These are phyloP conservation scores for Thymus mandschuricus DNA, from an alignment of 257 asterid species.

Conservation along the genomic window DNA sequence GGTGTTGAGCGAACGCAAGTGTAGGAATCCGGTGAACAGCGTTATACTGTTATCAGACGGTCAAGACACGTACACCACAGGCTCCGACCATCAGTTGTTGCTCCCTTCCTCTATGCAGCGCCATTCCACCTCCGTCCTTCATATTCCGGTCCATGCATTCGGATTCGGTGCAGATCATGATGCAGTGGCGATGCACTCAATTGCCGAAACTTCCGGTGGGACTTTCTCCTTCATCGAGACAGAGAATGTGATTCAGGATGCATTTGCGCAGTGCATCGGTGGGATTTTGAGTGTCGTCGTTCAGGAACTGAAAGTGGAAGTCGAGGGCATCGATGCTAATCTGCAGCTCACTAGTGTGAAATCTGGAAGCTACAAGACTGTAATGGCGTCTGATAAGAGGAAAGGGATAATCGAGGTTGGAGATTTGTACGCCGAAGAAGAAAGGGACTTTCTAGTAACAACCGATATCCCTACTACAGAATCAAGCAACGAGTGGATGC, in stretches of 20 bases:
- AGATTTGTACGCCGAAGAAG: conserved; percentile 92
- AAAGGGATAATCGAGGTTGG: conserved; percentile 69
- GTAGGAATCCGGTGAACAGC: conserved; percentile 70
- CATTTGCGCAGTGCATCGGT: conserved; percentile 97
- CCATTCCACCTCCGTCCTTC: conserved; percentile 37
- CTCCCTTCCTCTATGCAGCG: conserved; percentile 68
- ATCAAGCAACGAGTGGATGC: conserved; percentile 48
- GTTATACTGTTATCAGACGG: conserved; percentile 89
- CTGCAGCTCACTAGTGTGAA: conserved; percentile 54
- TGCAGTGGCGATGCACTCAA: conserved; percentile 72
- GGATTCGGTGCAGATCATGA: conserved; percentile 97
- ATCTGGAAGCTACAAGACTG: conserved; percentile 74
- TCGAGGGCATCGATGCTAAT: conserved; percentile 64
- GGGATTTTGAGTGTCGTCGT: conserved; percentile 86
- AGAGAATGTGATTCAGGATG: conserved; percentile 85
- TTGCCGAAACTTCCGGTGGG: conserved; percentile 88
- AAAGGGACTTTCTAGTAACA: conserved; percentile 71
- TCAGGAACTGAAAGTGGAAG: conserved; percentile 63
- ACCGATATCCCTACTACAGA: conserved; percentile 56
- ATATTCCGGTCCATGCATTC: conserved; percentile 78
- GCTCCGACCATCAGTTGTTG: conserved; percentile 37
- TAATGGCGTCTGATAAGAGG: conserved; percentile 46
- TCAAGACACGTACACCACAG: conserved; percentile 68
- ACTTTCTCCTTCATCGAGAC: conserved; percentile 93
- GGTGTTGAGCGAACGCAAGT: conserved; percentile 72